phyloP scores from a whole-genome alignment of 2,329 filamentous ascomycete genomes.

The Paramyrothecium roridum region DNA sequence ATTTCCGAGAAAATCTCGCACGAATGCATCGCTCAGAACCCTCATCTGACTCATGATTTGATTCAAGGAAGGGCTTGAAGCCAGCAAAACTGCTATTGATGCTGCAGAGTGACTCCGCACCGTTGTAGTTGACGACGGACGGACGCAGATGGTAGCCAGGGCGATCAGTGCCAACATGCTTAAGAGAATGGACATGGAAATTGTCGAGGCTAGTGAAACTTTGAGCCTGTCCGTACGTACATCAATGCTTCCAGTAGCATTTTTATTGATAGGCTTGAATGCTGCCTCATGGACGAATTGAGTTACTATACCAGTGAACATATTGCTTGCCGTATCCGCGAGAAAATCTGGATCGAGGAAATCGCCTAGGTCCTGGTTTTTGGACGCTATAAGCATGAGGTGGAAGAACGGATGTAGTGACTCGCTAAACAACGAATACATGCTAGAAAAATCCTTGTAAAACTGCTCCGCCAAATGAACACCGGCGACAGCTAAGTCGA shows the following conservation, averaged over 20 bases:
- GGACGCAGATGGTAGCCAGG: conserved; percentile 9
- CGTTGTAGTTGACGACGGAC: conserved; percentile 7
- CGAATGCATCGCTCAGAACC: conserved; percentile 1
- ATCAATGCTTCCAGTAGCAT: background rate
- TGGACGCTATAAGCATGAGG: background rate
- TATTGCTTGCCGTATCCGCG: background rate
- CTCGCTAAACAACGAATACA: background rate
- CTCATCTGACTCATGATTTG: conserved; percentile 9
- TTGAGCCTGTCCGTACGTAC: conserved; percentile 1
- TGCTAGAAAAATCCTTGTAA: background rate
- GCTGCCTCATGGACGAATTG: background rate
- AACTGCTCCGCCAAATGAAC: background rate
- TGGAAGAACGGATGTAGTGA: background rate
- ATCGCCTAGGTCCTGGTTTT: background rate
- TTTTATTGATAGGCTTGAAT: background rate
- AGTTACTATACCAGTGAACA: background rate
- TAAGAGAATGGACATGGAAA: conserved; percentile 11
- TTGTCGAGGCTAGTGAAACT: conserved; percentile 10
- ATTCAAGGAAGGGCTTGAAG: conserved; percentile 7
- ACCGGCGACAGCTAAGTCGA: background rate
- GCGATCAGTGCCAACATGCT: conserved; percentile 8
- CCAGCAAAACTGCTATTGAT: conserved; percentile 10
- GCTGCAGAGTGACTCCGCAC: conserved; percentile 10
- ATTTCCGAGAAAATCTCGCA: conserved; percentile 4
- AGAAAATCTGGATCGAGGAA: background rate